A percentile compares a stretch with the other conserved stretches of the same genome.
These are phyloP conservation scores for Aspergillus ostianus DNA, from an alignment of 495 filamentous ascomycete species.

Conservation along the genomic window DNA sequence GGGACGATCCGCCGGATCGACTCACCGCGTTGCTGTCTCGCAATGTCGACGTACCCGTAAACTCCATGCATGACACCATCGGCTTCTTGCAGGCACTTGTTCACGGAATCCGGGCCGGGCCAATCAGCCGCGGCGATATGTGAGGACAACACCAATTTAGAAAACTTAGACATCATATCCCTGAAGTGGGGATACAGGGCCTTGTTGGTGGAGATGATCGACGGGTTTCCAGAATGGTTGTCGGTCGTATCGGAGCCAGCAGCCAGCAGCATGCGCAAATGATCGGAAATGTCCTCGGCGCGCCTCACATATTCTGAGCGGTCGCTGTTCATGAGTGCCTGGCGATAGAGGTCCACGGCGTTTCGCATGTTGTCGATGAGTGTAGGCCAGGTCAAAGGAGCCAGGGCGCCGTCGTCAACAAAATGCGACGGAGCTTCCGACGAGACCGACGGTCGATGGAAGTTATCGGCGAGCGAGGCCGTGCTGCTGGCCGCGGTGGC, in stretches of 20 bases:
- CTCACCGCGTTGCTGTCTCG: conserved; percentile 85
- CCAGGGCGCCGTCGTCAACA: conserved; percentile 75
- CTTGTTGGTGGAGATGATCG: conserved; percentile 98
- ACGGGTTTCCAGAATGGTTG: conserved; percentile 97
- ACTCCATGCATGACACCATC: conserved; percentile 92
- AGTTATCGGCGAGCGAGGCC: conserved; percentile 36
- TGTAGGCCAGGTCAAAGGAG: conserved; percentile 80
- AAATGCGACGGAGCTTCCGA: conserved; percentile 74
- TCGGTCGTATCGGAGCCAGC: conserved; percentile 96
- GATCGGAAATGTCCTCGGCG: conserved; percentile 96
- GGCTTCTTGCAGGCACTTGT: conserved; percentile 93
- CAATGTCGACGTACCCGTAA: conserved; percentile 93
- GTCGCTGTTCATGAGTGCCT: conserved; percentile 74
- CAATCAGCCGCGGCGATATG: conserved; percentile 96
- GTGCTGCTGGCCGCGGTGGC: conserved; percentile 28
- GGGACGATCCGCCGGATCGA: conserved; percentile 85
- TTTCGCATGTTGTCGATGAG: conserved; percentile 88
- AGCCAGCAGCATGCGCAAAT: conserved; percentile 86
- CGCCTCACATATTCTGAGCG: conserved; percentile 86
- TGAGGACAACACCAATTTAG: conserved; percentile 96
- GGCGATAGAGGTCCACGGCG: conserved; percentile 82
- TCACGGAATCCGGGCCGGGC: conserved; percentile 78
- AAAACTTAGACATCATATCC: conserved; percentile 99
- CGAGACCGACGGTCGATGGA: conserved; percentile 49
- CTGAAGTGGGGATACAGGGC: conserved; percentile 94